Evolutionary conservation across 306 rosid genomes (phyloP).

Genomic region (Alnus glutinosa): DNA sequence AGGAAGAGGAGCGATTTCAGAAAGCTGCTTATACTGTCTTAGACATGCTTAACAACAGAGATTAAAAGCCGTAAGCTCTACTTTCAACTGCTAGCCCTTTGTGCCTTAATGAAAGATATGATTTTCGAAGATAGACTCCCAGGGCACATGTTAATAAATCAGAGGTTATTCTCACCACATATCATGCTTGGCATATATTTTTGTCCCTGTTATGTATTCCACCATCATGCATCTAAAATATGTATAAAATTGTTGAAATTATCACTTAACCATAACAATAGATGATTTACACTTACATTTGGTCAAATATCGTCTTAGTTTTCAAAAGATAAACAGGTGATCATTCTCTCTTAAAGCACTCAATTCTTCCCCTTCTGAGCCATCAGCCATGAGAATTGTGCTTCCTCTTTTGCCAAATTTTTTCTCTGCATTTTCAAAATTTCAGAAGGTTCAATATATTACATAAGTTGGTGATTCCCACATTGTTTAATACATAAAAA

Average conservation of each 20-base stretch:
- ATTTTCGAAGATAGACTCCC: background rate
- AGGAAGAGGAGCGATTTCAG: slow-evolving; percentile 70
- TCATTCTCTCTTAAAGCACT: slow-evolving; percentile 68
- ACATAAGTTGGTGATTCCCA: slow-evolving; percentile 13
- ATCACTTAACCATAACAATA: slow-evolving; percentile 2
- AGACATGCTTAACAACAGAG: slow-evolving; percentile 58
- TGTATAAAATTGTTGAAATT: slow-evolving; percentile 2
- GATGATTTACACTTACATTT: background rate
- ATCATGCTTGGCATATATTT: background rate
- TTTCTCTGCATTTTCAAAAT: slow-evolving; percentile 55
- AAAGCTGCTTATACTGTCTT: slow-evolving; percentile 78
- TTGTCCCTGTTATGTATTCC: slow-evolving; percentile 8
- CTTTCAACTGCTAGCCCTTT: slow-evolving; percentile 1
- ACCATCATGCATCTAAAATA: background rate
- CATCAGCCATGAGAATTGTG: slow-evolving; percentile 66
- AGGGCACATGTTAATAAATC: background rate
- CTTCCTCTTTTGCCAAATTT: slow-evolving; percentile 67
- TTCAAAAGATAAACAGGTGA: slow-evolving; percentile 59
- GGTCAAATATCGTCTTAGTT: slow-evolving; percentile 15
- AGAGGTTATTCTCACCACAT: slow-evolving; percentile 8
- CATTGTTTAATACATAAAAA: slow-evolving; percentile 19
- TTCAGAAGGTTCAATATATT: background rate
- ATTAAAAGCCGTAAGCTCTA: slow-evolving; percentile 35
- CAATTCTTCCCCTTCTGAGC: slow-evolving; percentile 74
- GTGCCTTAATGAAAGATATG: background rate